A percentile compares a stretch with the other conserved stretches of the same genome.
Evolutionary conservation across 805 yeast genomes (phyloP).

Genomic region (Lachancea cidri): DNA sequence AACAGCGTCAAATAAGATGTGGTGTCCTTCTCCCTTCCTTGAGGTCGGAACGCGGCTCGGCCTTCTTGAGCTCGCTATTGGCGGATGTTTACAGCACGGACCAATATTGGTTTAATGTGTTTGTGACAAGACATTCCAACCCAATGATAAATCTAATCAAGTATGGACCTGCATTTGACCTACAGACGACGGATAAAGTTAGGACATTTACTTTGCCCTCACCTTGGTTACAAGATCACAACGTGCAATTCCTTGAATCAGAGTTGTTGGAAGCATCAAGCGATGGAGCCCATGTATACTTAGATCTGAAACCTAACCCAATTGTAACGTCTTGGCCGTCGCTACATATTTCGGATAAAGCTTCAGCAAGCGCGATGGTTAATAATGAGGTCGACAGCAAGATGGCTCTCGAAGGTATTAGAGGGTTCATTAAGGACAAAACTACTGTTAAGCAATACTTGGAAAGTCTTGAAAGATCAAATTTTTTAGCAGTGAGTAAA

Average conservation of each 20-base stretch:
- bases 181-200: slow-evolving; percentile 6
- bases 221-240: slow-evolving; percentile 19
- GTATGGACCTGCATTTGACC: slow-evolving; percentile 20
- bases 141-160: slow-evolving; percentile 12
- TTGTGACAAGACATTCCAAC: slow-evolving; percentile 11
- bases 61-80: slow-evolving; percentile 25
- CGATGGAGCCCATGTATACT: slow-evolving; percentile 31
- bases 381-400: slow-evolving; percentile 24
- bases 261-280: neutral
- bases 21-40: slow-evolving; percentile 24
- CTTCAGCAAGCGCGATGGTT: neutral
- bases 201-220: slow-evolving; percentile 26
- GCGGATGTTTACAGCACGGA: slow-evolving; percentile 32
- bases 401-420: slow-evolving; percentile 18
- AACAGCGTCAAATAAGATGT: slow-evolving; percentile 18
- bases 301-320: slow-evolving; percentile 9
- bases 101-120: slow-evolving; percentile 28
- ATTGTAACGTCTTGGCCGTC: slow-evolving; percentile 5
- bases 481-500: slow-evolving; percentile 16
- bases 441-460: slow-evolving; percentile 25
- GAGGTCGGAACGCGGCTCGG: slow-evolving; percentile 11
- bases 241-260: slow-evolving; percentile 22
- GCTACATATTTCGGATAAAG: slow-evolving; percentile 9
- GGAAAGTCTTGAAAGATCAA: slow-evolving; percentile 19
- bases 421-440: slow-evolving; percentile 26